These are phyloP conservation scores for Drechslerella dactyloides DNA, from an alignment of 2,329 filamentous ascomycete genomes.

Conservation along the genomic window DNA sequence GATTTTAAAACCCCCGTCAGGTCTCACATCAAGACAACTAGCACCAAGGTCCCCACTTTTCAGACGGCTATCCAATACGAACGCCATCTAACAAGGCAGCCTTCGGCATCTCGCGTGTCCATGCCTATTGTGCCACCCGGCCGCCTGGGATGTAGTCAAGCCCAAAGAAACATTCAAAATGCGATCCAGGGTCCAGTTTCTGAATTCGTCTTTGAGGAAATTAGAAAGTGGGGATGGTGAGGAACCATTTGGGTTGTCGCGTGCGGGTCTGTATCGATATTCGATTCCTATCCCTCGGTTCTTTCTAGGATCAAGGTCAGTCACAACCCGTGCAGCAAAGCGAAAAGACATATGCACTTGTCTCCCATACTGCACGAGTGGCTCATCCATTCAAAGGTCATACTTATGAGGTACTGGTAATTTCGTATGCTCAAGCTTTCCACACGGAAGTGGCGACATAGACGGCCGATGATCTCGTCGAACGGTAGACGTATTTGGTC, in stretches of 20 bases:
- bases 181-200: slow-evolving; percentile 26
- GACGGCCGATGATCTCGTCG: too few relatives aligned
- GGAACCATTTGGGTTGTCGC: slow-evolving; percentile 13
- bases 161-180: slow-evolving; percentile 1
- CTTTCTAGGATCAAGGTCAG: too few relatives aligned
- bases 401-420: too few relatives aligned
- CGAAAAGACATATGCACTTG: too few relatives aligned
- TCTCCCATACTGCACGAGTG: too few relatives aligned
- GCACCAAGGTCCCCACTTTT: slow-evolving; percentile 21
- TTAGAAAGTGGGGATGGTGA: background rate
- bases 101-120: slow-evolving; percentile 7
- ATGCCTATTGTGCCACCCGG: slow-evolving; percentile 10
- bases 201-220: slow-evolving; percentile 24
- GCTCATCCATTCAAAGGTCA: too few relatives aligned
- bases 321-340: too few relatives aligned
- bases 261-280: slow-evolving; percentile 15
- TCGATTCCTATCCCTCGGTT: too few relatives aligned
- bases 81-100: slow-evolving; percentile 46
- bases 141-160: slow-evolving; percentile 1
- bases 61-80: slow-evolving; percentile 20
- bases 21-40: slow-evolving; percentile 38
- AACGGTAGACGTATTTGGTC: too few relatives aligned
- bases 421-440: too few relatives aligned
- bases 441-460: too few relatives aligned
- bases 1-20: slow-evolving; percentile 22